Base-by-base conservation (phyloP, 257 asterid genomes). In the Marsdenia floribunda region DNA sequence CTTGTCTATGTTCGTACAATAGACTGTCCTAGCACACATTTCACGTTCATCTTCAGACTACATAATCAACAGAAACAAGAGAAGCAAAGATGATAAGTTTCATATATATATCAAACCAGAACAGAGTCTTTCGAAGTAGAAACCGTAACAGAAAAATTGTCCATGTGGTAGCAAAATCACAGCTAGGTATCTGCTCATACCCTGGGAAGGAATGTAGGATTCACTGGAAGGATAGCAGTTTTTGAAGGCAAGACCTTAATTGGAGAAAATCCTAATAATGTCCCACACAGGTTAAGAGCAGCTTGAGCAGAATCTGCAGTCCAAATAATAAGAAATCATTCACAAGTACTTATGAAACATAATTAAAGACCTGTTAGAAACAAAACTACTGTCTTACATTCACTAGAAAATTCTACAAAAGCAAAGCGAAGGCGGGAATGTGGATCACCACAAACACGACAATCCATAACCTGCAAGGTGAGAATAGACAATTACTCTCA, bases 361-460 rank as follows among this genome's bases (percentile, higher is more conserved):
- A 18, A 33, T 26, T 55, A 78, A 57, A 42, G 73, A 14, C 22
- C 21, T 55, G 14, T 68, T 37, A 58, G 7, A 33, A 15, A 52
- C 38, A 53, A 35, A 60, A 40, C 54, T 26, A 38, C 71, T 64
- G 76, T 59, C 98, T 78, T 83, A 94, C 99, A 87, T 74, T 94
- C 99, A 75, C 90, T 92, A 79, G 91, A 80, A 83, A 94, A 94
- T 83, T 94, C 99, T 46, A 94, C 99, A 78, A 94, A 94, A 54
- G 99, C 99, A 79, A 94, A 94, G 80, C 98, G 99, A 73, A 90
- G 97, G 76, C 94, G 96, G 76, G 99, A 94, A 84, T 92, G 97
- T 47, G 98, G 97, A 78, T 94, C 99, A 46, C 99, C 99, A 81
- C 99, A 94, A 73, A 94, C 96, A 70, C 99, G 93, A 54, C 99